These are phyloP conservation scores for Fragaria iinumae DNA, from an alignment of 306 rosid genomes.

Conservation along the genomic window DNA sequence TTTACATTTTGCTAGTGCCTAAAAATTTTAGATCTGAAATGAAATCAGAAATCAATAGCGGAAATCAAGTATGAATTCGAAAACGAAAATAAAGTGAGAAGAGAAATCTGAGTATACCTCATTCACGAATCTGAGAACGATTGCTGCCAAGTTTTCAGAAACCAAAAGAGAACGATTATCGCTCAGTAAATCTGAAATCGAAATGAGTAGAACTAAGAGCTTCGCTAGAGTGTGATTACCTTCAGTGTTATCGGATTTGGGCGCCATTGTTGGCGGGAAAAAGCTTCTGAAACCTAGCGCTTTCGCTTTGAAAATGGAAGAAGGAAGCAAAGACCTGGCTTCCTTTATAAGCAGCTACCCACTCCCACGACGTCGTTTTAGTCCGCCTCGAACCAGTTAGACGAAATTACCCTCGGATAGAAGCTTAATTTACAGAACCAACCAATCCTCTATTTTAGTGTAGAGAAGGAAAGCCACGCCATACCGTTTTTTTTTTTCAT, in stretches of 20 bases:
- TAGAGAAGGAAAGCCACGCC: constrained; percentile 30
- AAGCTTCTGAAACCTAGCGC: constrained; percentile 11
- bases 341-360: not conserved
- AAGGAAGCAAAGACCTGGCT: not conserved
- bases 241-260: constrained; percentile 72
- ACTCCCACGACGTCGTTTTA: not conserved
- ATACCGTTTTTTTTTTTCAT: not conserved
- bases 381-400: not conserved
- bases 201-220: not conserved
- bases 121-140: constrained; percentile 81
- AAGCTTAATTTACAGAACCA: constrained; percentile 11
- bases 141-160: constrained; percentile 51
- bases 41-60: not conserved
- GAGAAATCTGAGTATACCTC: constrained; percentile 46
- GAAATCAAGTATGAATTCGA: not conserved
- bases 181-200: not conserved
- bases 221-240: constrained; percentile 32
- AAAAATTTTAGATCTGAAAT: not conserved
- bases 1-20: not conserved
- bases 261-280: constrained; percentile 91
- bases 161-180: not conserved
- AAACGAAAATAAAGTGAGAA: constrained; percentile 1
- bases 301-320: constrained; percentile 12
- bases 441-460: constrained; percentile 13
- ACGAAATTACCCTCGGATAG: not conserved